These are phyloP conservation scores for Nemania sp. DNA, from an alignment of 2,329 filamentous ascomycete species.

Conservation along the genomic window DNA sequence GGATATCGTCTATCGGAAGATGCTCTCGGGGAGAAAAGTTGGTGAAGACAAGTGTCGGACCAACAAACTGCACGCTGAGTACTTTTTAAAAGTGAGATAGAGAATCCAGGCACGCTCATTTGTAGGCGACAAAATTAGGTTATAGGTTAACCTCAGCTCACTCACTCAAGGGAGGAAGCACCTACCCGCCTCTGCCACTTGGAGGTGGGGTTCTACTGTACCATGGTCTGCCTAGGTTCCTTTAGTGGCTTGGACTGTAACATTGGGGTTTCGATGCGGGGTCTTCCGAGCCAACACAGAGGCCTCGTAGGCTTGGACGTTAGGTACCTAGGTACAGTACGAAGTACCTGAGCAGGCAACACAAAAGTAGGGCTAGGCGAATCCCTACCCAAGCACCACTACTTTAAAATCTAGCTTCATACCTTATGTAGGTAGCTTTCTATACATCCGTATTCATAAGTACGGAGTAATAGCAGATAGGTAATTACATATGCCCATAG, in stretches of 20 bases:
- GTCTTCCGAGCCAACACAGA: slow-evolving; percentile 2
- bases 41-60: neutral
- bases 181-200: neutral
- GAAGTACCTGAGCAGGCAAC: too few species aligned
- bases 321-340: neutral
- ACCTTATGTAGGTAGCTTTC: too few species aligned
- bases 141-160: slow-evolving; percentile 10
- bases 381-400: too few species aligned
- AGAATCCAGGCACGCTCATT: slow-evolving; percentile 2
- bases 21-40: neutral
- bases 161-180: neutral
- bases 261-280: slow-evolving; percentile 2
- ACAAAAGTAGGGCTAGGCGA: too few species aligned
- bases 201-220: slow-evolving; percentile 13
- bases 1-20: neutral
- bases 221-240: neutral
- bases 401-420: too few species aligned
- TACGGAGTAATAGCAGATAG: too few species aligned
- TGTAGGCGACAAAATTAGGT: neutral
- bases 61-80: neutral
- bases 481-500: too few species aligned
- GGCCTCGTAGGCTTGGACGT: too few species aligned
- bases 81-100: neutral
- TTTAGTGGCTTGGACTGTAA: neutral
- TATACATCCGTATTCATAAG: too few species aligned